These are phyloP conservation scores for Curvularia sp. DNA, from an alignment of 2,329 filamentous ascomycete genomes.

Conservation along the genomic window DNA sequence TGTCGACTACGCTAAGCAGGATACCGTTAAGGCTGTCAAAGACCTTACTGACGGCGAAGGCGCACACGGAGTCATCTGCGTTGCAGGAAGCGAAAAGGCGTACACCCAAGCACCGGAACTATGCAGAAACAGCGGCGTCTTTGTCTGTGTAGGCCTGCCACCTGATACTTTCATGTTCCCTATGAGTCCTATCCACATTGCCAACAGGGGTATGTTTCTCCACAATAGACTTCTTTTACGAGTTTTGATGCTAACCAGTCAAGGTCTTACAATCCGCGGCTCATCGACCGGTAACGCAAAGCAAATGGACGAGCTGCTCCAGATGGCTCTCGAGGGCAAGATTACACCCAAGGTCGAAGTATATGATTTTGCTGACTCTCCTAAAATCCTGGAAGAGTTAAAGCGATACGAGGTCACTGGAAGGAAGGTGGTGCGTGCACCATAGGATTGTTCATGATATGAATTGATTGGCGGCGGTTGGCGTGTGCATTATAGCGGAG, in stretches of 20 bases:
- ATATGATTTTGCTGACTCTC: conserved; percentile 46
- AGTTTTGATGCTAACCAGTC: conserved; percentile 6
- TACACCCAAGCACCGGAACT: conserved; percentile 55
- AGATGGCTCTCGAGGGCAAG: conserved; percentile 53
- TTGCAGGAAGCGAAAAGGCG: conserved; percentile 55
- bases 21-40: conserved; percentile 51
- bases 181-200: conserved; percentile 57
- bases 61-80: conserved; percentile 56
- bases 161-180: conserved; percentile 54
- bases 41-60: conserved; percentile 53
- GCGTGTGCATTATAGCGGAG: conserved; percentile 4
- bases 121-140: conserved; percentile 55
- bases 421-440: conserved; percentile 46
- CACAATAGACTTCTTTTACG: not conserved
- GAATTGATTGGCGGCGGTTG: not conserved
- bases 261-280: conserved; percentile 54
- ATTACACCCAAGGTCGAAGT: conserved; percentile 50
- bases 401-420: conserved; percentile 47
- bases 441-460: conserved; percentile 11
- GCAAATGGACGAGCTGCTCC: conserved; percentile 57
- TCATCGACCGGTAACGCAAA: conserved; percentile 55
- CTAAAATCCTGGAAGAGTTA: conserved; percentile 46
- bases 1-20: conserved; percentile 75
- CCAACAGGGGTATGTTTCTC: conserved; percentile 49
- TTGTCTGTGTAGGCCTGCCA: conserved; percentile 58